Conservation (phyloP, 768 basidiomycete genomes). For the Tubosaeta sp. region DNA sequence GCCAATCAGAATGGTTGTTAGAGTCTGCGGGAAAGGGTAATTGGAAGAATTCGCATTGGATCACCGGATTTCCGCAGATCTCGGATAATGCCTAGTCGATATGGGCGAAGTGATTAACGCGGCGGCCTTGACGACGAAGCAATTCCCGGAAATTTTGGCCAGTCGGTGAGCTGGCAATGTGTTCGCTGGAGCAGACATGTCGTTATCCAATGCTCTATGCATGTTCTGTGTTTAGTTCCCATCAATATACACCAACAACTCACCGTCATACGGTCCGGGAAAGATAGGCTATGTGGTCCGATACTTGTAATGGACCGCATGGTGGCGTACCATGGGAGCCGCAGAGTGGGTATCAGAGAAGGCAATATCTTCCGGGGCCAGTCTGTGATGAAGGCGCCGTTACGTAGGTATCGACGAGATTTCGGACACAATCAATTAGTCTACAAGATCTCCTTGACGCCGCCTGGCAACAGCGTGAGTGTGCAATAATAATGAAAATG, state of each 20-base stretch:
- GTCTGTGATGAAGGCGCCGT: too few species aligned
- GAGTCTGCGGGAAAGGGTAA: background rate
- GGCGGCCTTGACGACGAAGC: background rate
- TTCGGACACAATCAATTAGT: too few species aligned
- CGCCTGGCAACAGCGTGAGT: background rate
- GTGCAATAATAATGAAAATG: background rate
- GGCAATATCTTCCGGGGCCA: too few species aligned
- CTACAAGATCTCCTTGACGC: too few species aligned
- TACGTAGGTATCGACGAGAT: too few species aligned
- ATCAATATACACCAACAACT: slow-evolving; percentile 17
- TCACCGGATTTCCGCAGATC: background rate
- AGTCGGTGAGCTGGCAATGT: background rate
- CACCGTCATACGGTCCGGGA: slow-evolving; percentile 46
- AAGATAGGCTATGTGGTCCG: slow-evolving; percentile 44
- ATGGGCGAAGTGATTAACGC: too few species aligned
- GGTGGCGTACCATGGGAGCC: slow-evolving; percentile 39
- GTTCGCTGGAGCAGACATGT: background rate
- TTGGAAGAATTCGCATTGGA: background rate
- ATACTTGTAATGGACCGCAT: background rate
- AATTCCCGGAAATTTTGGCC: background rate
- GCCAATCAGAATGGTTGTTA: slow-evolving; percentile 43
- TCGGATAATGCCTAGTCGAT: background rate
- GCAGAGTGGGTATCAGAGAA: background rate
- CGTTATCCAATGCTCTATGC: background rate
- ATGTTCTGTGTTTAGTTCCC: too few species aligned